phyloP scores from a whole-genome alignment of 140 eudicot species.

The Anethum foeniculum region DNA sequence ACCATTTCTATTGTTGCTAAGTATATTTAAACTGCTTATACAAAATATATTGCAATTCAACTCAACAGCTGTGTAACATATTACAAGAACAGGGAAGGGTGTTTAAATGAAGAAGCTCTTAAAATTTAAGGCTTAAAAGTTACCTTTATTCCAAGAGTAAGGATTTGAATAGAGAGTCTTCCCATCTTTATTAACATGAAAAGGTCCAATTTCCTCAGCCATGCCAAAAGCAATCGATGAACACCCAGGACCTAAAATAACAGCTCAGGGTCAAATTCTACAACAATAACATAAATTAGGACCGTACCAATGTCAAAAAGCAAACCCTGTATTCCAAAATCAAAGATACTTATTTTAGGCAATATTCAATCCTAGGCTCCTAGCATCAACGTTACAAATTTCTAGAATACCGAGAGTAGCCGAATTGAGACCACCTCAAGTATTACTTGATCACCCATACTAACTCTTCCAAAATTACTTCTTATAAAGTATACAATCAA shows the following conservation, averaged over 20 bases:
- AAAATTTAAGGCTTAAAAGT: neutral
- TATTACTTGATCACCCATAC: too few species aligned
- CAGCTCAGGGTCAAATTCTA: neutral
- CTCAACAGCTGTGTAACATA: neutral
- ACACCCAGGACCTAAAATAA: slow-evolving; percentile 80
- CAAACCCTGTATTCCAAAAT: neutral
- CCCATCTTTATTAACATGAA: slow-evolving; percentile 75
- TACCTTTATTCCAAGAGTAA: slow-evolving; percentile 90
- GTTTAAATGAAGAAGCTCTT: neutral
- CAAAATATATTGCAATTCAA: neutral
- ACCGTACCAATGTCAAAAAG: neutral
- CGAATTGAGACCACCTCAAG: too few species aligned
- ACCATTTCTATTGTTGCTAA: neutral
- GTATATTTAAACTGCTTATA: neutral
- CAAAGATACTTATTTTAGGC: neutral
- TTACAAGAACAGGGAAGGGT: neutral
- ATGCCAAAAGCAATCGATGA: slow-evolving; percentile 82
- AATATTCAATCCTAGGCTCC: neutral
- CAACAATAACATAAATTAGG: neutral
- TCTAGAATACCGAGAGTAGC: neutral
- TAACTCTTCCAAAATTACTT: neutral
- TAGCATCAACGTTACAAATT: neutral
- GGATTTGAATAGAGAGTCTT: slow-evolving; percentile 68
- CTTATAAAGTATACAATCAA: neutral
- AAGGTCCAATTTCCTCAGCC: slow-evolving; percentile 96